These are phyloP conservation scores for Pythium dissotocum DNA, from an alignment of 352 stramenopile species.

Conservation along the genomic window DNA sequence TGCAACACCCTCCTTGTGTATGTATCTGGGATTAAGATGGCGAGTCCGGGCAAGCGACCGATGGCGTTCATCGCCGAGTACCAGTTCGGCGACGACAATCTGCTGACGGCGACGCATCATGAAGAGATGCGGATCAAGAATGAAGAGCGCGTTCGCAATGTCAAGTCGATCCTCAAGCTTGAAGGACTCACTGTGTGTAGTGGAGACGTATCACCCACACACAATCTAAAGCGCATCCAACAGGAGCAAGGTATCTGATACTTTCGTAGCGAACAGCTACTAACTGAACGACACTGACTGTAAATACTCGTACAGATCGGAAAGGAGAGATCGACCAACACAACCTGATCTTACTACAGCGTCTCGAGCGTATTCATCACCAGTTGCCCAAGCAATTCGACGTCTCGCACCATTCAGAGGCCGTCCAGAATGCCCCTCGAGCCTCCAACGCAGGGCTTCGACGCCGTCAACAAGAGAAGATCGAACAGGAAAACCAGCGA, in stretches of 20 bases:
- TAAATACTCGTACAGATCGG: conserved; percentile 34
- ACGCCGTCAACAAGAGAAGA: conserved; percentile 44
- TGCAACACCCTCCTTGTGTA: background rate
- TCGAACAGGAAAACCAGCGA: conserved; percentile 50
- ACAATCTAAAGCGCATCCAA: conserved; percentile 59
- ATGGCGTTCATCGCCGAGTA: conserved; percentile 67
- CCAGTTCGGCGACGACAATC: conserved; percentile 61
- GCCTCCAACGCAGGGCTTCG: conserved; percentile 36
- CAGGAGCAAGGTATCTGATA: conserved; percentile 47
- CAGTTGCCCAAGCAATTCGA: conserved; percentile 62
- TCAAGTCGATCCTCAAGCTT: conserved; percentile 40
- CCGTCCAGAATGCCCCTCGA: conserved; percentile 39
- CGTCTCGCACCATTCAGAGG: conserved; percentile 51
- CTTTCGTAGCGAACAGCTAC: background rate
- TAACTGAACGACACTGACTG: background rate
- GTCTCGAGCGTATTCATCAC: conserved; percentile 56
- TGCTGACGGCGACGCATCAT: conserved; percentile 50
- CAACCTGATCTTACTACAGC: conserved; percentile 49
- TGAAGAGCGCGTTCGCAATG: conserved; percentile 45
- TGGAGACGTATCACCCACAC: conserved; percentile 31
- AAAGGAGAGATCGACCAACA: conserved; percentile 48
- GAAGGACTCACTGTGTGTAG: conserved; percentile 31
- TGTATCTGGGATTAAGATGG: conserved; percentile 32
- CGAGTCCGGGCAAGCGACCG: conserved; percentile 39
- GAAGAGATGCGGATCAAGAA: conserved; percentile 52